phyloP scores from a whole-genome alignment of 495 filamentous ascomycete genomes.

The Xylaria acuta region DNA sequence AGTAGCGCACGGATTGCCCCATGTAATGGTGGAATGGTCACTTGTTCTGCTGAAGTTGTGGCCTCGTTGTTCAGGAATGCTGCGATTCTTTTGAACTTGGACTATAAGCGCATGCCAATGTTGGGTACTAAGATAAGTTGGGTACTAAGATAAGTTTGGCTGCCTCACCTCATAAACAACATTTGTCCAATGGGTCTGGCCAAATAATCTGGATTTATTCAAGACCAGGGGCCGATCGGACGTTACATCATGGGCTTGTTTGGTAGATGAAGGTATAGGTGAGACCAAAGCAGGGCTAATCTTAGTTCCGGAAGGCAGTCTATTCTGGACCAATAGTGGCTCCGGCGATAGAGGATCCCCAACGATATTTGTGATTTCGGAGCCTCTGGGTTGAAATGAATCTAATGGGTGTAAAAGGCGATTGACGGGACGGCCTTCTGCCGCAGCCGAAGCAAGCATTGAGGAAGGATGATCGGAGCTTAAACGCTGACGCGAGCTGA shows the following conservation, averaged over 20 bases:
- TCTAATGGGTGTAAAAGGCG: neutral
- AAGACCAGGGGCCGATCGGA: neutral
- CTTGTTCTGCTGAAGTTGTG: neutral
- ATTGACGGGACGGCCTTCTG: neutral
- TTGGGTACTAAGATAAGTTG: neutral
- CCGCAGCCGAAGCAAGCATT: neutral
- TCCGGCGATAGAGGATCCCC: neutral
- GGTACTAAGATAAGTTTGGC: neutral
- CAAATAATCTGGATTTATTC: constrained; percentile 15
- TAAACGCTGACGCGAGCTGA: neutral
- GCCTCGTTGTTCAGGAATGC: neutral
- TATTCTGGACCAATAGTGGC: neutral
- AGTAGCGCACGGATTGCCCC: neutral
- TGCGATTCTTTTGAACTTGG: constrained; percentile 13
- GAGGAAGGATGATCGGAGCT: neutral
- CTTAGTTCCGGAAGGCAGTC: neutral
- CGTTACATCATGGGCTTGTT: neutral
- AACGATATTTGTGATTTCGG: neutral
- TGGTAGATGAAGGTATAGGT: neutral
- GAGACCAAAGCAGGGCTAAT: neutral
- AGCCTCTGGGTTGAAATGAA: neutral
- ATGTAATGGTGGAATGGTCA: neutral
- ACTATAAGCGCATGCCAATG: neutral
- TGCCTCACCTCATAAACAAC: constrained; percentile 9
- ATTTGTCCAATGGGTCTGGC: constrained; percentile 17